Evolutionary conservation across 352 stramenopile genomes (phyloP), one percentile per base, ranked within the genome.

Genomic region (Pythium sukuiense): DNA sequence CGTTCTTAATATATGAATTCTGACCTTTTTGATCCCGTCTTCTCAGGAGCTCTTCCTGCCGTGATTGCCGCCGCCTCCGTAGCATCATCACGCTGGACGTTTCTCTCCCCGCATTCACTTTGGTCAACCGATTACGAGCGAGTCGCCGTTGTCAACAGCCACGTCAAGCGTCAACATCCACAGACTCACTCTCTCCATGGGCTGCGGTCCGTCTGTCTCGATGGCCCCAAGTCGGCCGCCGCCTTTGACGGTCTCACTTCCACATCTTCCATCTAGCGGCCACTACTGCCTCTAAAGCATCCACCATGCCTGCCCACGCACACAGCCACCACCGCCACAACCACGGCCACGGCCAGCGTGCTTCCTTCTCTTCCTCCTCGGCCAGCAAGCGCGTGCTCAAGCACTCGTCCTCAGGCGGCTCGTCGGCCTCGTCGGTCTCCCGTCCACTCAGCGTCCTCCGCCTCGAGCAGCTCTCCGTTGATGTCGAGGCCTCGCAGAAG

Each of bases 401-500:
- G 12, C 35, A 41, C 35, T 41, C 35, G 35, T 56, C 54, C 39
- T 46, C 46, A 2, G 58, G 30, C 45, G 33, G 26, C 56, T 57
- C 43, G 45, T 33, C 29, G 6, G 29, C 62, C 1, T 3, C 33
- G n/a, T n/a, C n/a, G n/a, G n/a, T n/a, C 0, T 16, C 55, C 1
- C 54, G 54, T 30, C 55, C 55, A 12, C 7, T 52, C n/a, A 53
- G 35, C 27, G 43, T 61, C 18, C 50, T 32, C 29, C 50, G 45
- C 37, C 57, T 65, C 32, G 52, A 70, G 49, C 56, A 60, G 26
- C 39, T 70, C 58, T 43, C 63, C 27, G n/a, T 71, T 20, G 57
- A 66, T 0, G 35, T 71, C 29, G 52, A 60, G 13, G 65, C 65
- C 55, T 55, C 63, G 12, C 27, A 49, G 30, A 58, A 84, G 56